Evolutionary conservation across 2,329 filamentous ascomycete species (phyloP).

Genomic region (Hortaea werneckii): DNA sequence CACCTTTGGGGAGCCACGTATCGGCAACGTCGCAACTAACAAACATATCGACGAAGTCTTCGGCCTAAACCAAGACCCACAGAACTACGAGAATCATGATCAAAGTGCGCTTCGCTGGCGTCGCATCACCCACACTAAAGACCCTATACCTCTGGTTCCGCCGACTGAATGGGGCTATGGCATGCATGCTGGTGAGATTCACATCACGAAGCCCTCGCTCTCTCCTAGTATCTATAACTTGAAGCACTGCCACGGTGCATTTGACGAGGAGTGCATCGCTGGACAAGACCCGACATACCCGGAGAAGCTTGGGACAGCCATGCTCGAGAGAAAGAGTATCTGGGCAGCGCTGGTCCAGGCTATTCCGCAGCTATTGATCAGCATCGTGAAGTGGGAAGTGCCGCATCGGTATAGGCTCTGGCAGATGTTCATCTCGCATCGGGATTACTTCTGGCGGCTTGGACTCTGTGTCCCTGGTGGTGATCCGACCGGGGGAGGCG

Average conservation of each 20-base stretch:
- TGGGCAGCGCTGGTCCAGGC: conserved; percentile 7
- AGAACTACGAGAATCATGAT: conserved; percentile 10
- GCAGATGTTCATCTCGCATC: conserved; percentile 85
- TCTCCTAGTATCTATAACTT: conserved; percentile 60
- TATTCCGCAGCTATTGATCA: conserved; percentile 11
- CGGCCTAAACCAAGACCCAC: background rate
- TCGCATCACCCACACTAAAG: conserved; percentile 73
- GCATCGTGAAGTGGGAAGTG: conserved; percentile 27
- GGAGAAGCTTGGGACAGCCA: conserved; percentile 2
- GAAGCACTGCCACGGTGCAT: conserved; percentile 58
- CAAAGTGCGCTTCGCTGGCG: conserved; percentile 44
- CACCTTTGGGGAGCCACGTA: conserved; percentile 79
- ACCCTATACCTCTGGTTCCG: conserved; percentile 82
- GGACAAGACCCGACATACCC: conserved; percentile 38
- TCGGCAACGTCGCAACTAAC: conserved; percentile 46
- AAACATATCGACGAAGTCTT: conserved; percentile 40
- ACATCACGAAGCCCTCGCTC: conserved; percentile 62
- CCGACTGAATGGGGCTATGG: conserved; percentile 79
- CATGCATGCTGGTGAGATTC: conserved; percentile 80
- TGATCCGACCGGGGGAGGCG: conserved; percentile 13
- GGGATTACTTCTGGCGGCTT: conserved; percentile 93
- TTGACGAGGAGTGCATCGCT: conserved; percentile 62
- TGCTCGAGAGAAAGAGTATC: background rate
- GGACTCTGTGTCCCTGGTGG: conserved; percentile 71
- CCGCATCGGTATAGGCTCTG: conserved; percentile 62